Evolutionary conservation across 139 green algal species (phyloP).

Genomic region (Chlorella sorokiniana): DNA sequence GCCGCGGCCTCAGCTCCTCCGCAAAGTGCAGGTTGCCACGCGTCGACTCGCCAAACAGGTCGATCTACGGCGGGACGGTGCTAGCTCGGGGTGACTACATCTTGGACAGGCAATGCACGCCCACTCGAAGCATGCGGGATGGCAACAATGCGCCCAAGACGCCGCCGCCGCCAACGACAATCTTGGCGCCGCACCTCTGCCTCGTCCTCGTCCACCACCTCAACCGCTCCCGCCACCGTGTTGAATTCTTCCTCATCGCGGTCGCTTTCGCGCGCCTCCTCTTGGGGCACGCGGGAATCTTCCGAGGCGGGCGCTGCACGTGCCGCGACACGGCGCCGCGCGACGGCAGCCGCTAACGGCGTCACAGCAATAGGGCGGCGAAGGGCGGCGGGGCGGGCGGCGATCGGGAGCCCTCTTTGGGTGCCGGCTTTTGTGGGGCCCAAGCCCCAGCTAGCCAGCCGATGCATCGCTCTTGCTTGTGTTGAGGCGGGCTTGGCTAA

Average conservation of each 20-base stretch:
- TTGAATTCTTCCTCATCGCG: conserved; percentile 54
- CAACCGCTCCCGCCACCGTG: conserved; percentile 60
- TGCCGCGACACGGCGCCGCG: background rate
- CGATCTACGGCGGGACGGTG: conserved; percentile 54
- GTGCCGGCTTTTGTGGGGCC: no score
- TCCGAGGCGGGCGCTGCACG: background rate
- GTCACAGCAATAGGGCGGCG: no score
- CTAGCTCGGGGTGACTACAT: background rate
- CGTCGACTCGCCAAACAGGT: conserved; percentile 77
- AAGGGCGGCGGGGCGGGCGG: no score
- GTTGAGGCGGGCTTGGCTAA: no score
- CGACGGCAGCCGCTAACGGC: no score
- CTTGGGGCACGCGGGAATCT: background rate
- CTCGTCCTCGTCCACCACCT: conserved; percentile 60
- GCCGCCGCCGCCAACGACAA: background rate
- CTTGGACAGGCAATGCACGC: background rate
- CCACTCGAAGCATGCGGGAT: background rate
- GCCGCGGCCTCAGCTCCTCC: conserved; percentile 14
- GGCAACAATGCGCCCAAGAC: background rate
- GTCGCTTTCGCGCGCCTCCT: background rate
- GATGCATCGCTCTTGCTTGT: no score
- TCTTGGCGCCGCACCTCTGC: conserved; percentile 48
- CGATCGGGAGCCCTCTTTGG: no score
- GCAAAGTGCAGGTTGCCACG: conserved; percentile 76
- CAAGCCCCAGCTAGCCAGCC: no score